phyloP scores from a whole-genome alignment of 2,329 filamentous ascomycete species.

The Aspergillus piperis region DNA sequence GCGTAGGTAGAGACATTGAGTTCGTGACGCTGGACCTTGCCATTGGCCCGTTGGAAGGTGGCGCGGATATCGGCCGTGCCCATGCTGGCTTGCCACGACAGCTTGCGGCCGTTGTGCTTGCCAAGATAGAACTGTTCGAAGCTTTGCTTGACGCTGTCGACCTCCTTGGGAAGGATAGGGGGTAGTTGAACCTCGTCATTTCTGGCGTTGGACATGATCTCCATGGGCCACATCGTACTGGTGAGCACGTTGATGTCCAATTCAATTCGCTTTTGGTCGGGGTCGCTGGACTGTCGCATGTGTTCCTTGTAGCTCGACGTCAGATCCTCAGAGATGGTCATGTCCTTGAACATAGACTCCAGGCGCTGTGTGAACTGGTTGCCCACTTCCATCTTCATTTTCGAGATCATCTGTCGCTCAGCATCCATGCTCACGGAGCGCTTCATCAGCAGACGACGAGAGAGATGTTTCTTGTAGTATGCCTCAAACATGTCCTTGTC shows the following conservation, averaged over 20 bases:
- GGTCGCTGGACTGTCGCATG: constrained; percentile 59
- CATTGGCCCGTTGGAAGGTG: constrained; percentile 69
- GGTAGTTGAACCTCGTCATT: constrained; percentile 48
- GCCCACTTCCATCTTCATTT: constrained; percentile 96
- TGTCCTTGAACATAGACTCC: constrained; percentile 97
- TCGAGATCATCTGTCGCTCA: constrained; percentile 91
- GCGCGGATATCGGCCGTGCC: constrained; percentile 87
- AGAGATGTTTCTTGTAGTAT: constrained; percentile 97
- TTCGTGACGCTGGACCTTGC: constrained; percentile 78
- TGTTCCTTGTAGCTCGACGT: constrained; percentile 74
- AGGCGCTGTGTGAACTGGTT: constrained; percentile 91
- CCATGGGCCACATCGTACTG: constrained; percentile 91
- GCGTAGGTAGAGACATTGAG: constrained; percentile 89
- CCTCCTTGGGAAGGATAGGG: constrained; percentile 73
- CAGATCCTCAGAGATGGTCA: constrained; percentile 82
- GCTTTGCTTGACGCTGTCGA: constrained; percentile 75
- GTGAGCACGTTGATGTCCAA: constrained; percentile 84
- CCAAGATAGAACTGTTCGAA: constrained; percentile 87
- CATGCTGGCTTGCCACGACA: constrained; percentile 78
- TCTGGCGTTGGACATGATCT: constrained; percentile 69
- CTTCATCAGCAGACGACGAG: constrained; percentile 79
- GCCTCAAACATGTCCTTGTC: constrained; percentile 95
- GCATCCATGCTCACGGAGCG: constrained; percentile 89
- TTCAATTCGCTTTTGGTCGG: constrained; percentile 67
- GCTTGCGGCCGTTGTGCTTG: constrained; percentile 81